Base-by-base conservation (phyloP, 2,329 filamentous ascomycete species). In the Ophiostoma quercus region DNA sequence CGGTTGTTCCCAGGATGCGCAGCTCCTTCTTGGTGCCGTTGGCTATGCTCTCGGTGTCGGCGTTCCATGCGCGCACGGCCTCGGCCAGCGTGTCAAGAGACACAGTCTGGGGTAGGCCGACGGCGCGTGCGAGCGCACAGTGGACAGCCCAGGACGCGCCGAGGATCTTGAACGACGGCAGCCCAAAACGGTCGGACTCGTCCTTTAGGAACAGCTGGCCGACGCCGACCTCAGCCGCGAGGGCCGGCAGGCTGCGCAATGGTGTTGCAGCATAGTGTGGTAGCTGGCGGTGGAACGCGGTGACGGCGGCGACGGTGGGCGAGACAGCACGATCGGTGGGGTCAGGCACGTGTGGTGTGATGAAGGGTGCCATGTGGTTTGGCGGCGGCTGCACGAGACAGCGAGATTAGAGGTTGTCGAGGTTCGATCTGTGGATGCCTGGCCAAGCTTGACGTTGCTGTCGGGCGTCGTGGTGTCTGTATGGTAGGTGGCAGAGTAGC, bases 121-220 rank as follows among this genome's bases (percentile, higher is more conserved):
- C 77, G 8, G 79, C 77, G 1, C 79, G 75, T 0, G 80, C 76
- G 7, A 92, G 75, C 16, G 88, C 85, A 7, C 85, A 83, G 74
- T 87, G 89, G 2, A 85, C 83, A 0, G 86, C 90, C 90, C 90
- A 94, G 0, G 89, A 91, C 0, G 91, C 91, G 25, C 91, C 92
- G 0, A 94, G 84, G 63, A 94, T 91, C 78, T 95, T 95, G 82
- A 94, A 94, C 0, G 90, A 85, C 0, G 90, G 89, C 1, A 94
- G 81, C 0, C 88, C 88, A 51, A 92, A 86, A 5, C 91, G 84
- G 68, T 79, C 81, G 37, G 85, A 87, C 77, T 94, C 91, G 74
- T 93, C 87, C 75, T 94, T 94, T 73, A 93, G 75, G 51, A 88
- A 82, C 3, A 94, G 81, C 5, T 82, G 79, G 0, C 79, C 78